A percentile compares a stretch with the other conserved stretches of the same genome.
Conservation (phyloP, 1,284 basidiomycete genomes). For the Microstroma glucosiphilum region DNA sequence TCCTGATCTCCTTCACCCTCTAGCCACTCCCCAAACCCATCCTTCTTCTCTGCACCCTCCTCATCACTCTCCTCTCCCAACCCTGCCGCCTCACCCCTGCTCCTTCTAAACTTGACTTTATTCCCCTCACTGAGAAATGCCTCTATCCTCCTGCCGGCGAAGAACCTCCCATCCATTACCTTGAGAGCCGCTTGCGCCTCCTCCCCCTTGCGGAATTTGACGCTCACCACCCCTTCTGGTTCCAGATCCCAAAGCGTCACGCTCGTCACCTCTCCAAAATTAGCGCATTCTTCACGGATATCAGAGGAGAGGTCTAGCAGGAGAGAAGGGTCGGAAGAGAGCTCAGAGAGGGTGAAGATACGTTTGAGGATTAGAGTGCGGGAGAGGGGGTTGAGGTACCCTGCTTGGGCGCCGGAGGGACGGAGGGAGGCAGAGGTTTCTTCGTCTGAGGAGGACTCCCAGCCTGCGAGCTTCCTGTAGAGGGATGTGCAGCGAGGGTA, state of each 20-base stretch:
- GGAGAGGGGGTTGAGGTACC: background rate
- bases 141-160: slow-evolving; percentile 74
- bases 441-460: slow-evolving; percentile 37
- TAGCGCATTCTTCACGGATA: slow-evolving; percentile 85
- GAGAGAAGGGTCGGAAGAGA: slow-evolving; percentile 78
- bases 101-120: slow-evolving; percentile 70
- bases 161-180: slow-evolving; percentile 90
- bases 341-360: slow-evolving; percentile 85
- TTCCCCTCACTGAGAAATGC: slow-evolving; percentile 69
- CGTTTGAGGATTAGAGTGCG: slow-evolving; percentile 53
- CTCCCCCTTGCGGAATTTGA: slow-evolving; percentile 82
- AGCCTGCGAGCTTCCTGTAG: slow-evolving; percentile 40
- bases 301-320: slow-evolving; percentile 92
- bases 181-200: slow-evolving; percentile 82
- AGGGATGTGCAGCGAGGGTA: background rate
- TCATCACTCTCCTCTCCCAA: slow-evolving; percentile 26
- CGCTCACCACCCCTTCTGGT: slow-evolving; percentile 86
- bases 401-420: background rate
- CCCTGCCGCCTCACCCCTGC: slow-evolving; percentile 55
- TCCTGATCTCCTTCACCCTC: slow-evolving; percentile 13
- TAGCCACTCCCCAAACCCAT: slow-evolving; percentile 34
- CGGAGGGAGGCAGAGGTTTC: slow-evolving; percentile 14
- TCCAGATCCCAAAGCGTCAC: slow-evolving; percentile 96
- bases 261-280: slow-evolving; percentile 88
- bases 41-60: slow-evolving; percentile 16